Base-by-base conservation (phyloP, 805 yeast species). In the Blastobotrys mokoenaii region DNA sequence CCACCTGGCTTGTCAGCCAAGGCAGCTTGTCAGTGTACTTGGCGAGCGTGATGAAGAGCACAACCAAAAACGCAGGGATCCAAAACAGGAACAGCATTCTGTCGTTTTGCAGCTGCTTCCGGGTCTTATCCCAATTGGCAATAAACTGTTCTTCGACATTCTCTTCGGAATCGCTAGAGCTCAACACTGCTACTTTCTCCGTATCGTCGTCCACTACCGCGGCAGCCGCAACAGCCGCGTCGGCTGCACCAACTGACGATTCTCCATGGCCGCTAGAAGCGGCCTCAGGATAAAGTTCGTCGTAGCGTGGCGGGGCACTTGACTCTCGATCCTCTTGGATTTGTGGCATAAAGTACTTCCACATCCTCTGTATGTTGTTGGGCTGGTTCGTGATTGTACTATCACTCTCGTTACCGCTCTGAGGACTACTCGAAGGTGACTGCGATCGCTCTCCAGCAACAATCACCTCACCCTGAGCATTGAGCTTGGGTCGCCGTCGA, bases 71-170 rank as follows among this genome's bases (percentile, higher is more conserved):
- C 33, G 84, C 73, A 9, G 97, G 97, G 46, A 88, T 64, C 97
- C 97, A 89, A 72, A 89, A 88, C 61, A 89, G 84, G 48, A 87
- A 66, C 53, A 89, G 70, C 84, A 87, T 83, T 56, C 77, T 82
- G 63, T 89, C 97, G 57, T 87, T 83, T 54, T 66, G 67, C 46
- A 75, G 67, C 39, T 69, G 70, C 52, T 70, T 70, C 46, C 69
- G 68, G 47, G 70, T 52, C 20, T 51, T 48, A 40, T 51, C 53
- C 59, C 80, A 76, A 8, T 37, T 15, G 6, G 9, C 40, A n/a
- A 33, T 33, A 14, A 11, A 33, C 14, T n/a, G 12, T 16, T 33
- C 16, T 14, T 33, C 36, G 7, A 33, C 10, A 12, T 29, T 29
- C 32, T 29, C 11, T 29, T 29, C 12, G 11, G 9, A 9, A 29